Conservation (phyloP, 1,139 yeast species). For the Nakaseomyces delphensis region DNA sequence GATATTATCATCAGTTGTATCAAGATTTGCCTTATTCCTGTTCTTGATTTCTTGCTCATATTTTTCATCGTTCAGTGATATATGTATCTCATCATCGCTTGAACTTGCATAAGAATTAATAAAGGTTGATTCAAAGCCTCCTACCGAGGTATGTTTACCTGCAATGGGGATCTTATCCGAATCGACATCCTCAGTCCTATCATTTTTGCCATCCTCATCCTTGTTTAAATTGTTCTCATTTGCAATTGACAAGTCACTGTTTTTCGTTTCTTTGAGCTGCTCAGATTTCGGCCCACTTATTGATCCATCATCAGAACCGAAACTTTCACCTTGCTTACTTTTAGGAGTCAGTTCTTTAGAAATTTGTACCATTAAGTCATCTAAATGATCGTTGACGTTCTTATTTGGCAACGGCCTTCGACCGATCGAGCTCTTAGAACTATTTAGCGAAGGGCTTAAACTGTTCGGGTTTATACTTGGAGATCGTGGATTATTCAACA, state of each 20-base stretch:
- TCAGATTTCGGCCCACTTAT: neutral
- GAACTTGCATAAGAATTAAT: slow-evolving; percentile 2
- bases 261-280: neutral
- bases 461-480: neutral
- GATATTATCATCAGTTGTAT: neutral
- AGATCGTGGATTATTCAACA: neutral
- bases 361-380: slow-evolving; percentile 26
- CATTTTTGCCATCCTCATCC: neutral
- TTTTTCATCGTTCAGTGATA: slow-evolving; percentile 9
- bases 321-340: slow-evolving; percentile 5
- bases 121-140: slow-evolving; percentile 1
- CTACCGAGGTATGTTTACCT: neutral
- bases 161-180: neutral
- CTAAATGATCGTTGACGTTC: slow-evolving; percentile 25
- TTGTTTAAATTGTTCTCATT: neutral
- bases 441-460: slow-evolving; percentile 8
- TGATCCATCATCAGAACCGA: slow-evolving; percentile 5
- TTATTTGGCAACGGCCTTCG: slow-evolving; percentile 10
- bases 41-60: slow-evolving; percentile 7
- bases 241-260: neutral
- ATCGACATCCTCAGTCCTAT: neutral
- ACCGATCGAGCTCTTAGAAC: slow-evolving; percentile 10
- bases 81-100: neutral
- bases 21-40: neutral
- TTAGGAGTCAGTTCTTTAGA: slow-evolving; percentile 29